Base-by-base conservation (phyloP, 2,329 filamentous ascomycete species). In the Berkeleyomyces basicola region DNA sequence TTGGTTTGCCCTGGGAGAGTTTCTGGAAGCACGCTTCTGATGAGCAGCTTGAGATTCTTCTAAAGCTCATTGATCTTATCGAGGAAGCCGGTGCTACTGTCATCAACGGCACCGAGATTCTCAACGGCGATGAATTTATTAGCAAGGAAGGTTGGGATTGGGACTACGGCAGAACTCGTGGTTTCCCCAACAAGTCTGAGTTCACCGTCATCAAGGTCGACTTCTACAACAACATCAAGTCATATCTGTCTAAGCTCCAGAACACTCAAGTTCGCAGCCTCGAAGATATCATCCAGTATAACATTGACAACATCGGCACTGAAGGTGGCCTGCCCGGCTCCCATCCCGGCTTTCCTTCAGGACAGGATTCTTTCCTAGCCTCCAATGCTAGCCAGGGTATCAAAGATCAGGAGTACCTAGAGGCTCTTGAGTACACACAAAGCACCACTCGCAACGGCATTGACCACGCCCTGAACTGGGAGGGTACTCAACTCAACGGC, bases 161-260 rank as follows among this genome's bases (percentile, higher is more conserved):
- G 79, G 84, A 87, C 68, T 86, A 82, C 66, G 85, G 85, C 11
- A 77, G 67, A 4, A 78, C 75, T 0, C 79, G 84, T 3, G 83
- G 84, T 2, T 82, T 75, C 67, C 74, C 82, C n/a, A 88, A 89
- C 65, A 82, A 88, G 71, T 88, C 83, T 11, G 86, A 89, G 70
- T 89, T 85, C 72, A 87, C 83, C 0, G 82, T 85, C 58, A 77
- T 90, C 66, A 88, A 88, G 70, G 82, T 84, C 0, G 83, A 87
- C 69, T 86, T 86, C 68, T 86, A 85, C 71, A 79, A 78, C 68
- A 76, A 80, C 68, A 77, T 88, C 70, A 77, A 78, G 62, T 71
- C 74, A 0, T 89, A 88, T 67, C 79, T 88, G 0, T 75, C 79
- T 0, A 79, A 83, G 66, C 75, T 88, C 0, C 72, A 75, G 33